Percentiles rank a stretch among this genome's conserved stretches.
Conservation (phyloP, 2,329 filamentous ascomycete genomes). For the Cercospora zeina region DNA sequence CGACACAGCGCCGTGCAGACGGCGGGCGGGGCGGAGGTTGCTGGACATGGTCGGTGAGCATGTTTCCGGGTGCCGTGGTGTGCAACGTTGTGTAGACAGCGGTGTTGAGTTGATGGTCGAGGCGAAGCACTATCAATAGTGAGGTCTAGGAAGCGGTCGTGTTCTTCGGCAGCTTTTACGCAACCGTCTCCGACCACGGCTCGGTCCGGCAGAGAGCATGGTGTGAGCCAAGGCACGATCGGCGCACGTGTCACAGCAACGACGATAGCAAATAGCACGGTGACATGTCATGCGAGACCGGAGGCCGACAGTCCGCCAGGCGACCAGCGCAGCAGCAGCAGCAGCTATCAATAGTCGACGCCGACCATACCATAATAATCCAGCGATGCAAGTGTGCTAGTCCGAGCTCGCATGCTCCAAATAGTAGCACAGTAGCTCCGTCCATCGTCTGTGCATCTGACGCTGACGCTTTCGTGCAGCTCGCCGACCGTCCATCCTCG, state of each 20-base stretch:
- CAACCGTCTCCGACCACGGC: not conserved
- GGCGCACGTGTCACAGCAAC: not conserved
- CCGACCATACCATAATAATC: not conserved
- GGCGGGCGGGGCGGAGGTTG: not conserved
- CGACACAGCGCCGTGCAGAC: not conserved
- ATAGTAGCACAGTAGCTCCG: not conserved
- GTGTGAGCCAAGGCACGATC: not conserved
- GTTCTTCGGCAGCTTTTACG: not conserved
- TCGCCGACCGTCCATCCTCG: constrained; percentile 1
- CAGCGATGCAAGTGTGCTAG: not conserved
- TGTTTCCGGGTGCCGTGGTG: not conserved
- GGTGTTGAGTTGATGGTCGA: not conserved
- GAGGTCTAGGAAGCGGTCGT: not conserved
- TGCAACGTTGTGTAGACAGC: not conserved
- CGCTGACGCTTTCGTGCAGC: not conserved
- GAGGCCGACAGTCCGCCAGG: not conserved
- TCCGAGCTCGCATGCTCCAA: not conserved
- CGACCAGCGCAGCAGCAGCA: not conserved
- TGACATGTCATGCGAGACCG: not conserved
- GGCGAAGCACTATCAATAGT: not conserved
- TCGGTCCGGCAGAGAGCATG: not conserved
- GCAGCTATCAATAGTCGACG: not conserved
- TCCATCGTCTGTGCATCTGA: not conserved
- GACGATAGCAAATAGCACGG: not conserved
- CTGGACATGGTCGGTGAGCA: not conserved